Evolutionary conservation across 1,139 yeast genomes (phyloP).

Genomic region (Pichia sp.): DNA sequence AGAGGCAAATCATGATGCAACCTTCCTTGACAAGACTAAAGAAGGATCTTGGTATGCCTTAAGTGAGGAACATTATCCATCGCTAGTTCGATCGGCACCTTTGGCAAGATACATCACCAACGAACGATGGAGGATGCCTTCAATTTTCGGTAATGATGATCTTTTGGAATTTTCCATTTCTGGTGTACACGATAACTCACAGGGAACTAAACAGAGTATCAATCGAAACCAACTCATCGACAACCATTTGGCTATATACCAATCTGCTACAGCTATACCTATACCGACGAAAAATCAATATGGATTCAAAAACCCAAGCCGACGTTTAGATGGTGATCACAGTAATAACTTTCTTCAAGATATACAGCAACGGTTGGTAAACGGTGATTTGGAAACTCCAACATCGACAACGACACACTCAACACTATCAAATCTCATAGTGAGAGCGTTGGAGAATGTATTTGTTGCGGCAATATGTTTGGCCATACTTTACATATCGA

Average conservation of each 20-base stretch:
- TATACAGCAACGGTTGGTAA: conserved; percentile 8
- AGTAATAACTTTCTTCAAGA: conserved; percentile 3
- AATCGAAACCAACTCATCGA: background rate
- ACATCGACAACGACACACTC: conserved; percentile 15
- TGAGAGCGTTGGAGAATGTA: conserved; percentile 33
- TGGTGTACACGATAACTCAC: conserved; percentile 28
- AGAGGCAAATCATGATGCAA: conserved; percentile 26
- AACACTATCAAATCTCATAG: conserved; percentile 18
- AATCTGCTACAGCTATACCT: conserved; percentile 21
- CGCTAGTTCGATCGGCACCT: conserved; percentile 76
- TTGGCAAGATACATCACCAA: conserved; percentile 48
- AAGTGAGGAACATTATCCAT: conserved; percentile 71
- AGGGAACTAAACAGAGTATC: conserved; percentile 2
- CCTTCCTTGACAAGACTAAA: conserved; percentile 61
- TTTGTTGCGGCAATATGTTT: conserved; percentile 27
- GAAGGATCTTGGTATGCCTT: conserved; percentile 82
- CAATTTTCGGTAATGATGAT: conserved; percentile 28
- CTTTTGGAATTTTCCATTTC: conserved; percentile 25
- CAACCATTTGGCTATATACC: conserved; percentile 18
- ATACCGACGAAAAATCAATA: background rate
- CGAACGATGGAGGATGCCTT: conserved; percentile 34
- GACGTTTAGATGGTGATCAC: background rate
- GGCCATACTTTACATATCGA: conserved; percentile 18
- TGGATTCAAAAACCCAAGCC: background rate
- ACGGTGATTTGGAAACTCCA: conserved; percentile 9